A percentile compares a stretch with the other conserved stretches of the same genome.
Evolutionary conservation across 139 green algal genomes (phyloP).

Genomic region (Picochlorum sp.): DNA sequence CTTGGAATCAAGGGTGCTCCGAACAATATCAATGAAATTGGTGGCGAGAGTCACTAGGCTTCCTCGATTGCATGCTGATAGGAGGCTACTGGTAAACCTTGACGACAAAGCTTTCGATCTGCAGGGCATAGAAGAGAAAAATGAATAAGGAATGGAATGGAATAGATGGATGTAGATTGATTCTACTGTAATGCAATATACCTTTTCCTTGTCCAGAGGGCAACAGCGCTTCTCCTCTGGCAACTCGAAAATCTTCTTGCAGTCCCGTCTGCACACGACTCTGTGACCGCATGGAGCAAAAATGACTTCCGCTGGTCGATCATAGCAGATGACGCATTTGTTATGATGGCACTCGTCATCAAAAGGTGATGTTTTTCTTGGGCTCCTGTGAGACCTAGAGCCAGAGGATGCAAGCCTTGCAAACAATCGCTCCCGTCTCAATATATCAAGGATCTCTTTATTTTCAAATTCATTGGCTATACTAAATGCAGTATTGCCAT

Average conservation of each 20-base stretch:
- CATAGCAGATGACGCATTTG: conserved; percentile 4
- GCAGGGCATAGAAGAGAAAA: neutral
- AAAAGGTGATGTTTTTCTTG: neutral
- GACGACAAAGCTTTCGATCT: conserved; percentile 3
- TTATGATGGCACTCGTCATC: neutral
- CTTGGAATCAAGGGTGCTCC: conserved; percentile 14
- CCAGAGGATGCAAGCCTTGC: neutral
- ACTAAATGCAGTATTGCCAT: neutral
- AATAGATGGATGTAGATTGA: no score
- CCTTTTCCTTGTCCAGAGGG: conserved; percentile 5
- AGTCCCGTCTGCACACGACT: conserved; percentile 1
- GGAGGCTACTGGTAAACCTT: neutral
- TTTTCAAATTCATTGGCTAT: neutral
- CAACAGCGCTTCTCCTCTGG: neutral
- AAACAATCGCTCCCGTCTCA: neutral
- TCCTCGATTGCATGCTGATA: no score
- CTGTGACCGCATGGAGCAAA: conserved; percentile 1
- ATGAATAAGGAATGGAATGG: neutral
- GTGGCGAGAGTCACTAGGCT: no score
- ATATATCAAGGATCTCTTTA: neutral
- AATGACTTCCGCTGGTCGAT: neutral
- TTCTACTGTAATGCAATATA: neutral
- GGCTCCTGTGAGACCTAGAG: neutral
- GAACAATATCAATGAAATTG: conserved; percentile 1
- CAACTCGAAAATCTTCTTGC: conserved; percentile 3